Evolutionary conservation across 2,329 filamentous ascomycete species (phyloP).

Genomic region (Colletotrichum karsti): DNA sequence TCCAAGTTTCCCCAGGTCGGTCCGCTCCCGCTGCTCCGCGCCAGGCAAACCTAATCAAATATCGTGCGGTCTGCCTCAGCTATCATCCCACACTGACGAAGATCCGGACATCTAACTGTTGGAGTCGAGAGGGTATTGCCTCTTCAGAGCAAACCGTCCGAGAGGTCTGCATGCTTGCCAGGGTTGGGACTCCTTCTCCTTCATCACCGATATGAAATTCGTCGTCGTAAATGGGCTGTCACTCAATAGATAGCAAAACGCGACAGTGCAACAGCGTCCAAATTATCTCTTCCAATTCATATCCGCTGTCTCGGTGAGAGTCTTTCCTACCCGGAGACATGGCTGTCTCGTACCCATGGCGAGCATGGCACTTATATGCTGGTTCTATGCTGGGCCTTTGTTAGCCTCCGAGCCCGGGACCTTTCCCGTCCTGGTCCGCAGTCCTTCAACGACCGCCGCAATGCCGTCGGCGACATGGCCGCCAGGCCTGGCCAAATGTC

Average conservation of each 20-base stretch:
- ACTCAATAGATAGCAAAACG: too few relatives aligned
- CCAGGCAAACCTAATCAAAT: neutral
- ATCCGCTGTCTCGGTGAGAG: too few relatives aligned
- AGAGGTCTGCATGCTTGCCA: neutral
- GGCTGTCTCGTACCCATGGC: too few relatives aligned
- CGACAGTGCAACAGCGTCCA: too few relatives aligned
- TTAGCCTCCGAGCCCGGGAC: neutral
- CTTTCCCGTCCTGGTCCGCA: neutral
- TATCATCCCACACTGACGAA: neutral
- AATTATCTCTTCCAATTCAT: neutral
- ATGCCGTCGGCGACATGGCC: neutral
- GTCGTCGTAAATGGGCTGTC: too few relatives aligned
- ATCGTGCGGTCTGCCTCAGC: constrained; percentile 10
- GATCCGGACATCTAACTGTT: too few relatives aligned
- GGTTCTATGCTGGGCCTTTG: neutral
- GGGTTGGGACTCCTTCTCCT: neutral
- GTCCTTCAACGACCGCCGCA: neutral
- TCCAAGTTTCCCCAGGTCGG: constrained; percentile 20
- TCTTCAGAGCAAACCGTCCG: neutral
- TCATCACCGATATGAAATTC: too few relatives aligned
- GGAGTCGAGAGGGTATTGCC: neutral
- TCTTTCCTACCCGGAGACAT: too few relatives aligned
- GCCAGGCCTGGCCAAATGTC: neutral
- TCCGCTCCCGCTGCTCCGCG: constrained; percentile 22
- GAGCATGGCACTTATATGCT: too few relatives aligned